Evolutionary conservation across 768 basidiomycete species (phyloP).

Genomic region (Lentinula boryana): DNA sequence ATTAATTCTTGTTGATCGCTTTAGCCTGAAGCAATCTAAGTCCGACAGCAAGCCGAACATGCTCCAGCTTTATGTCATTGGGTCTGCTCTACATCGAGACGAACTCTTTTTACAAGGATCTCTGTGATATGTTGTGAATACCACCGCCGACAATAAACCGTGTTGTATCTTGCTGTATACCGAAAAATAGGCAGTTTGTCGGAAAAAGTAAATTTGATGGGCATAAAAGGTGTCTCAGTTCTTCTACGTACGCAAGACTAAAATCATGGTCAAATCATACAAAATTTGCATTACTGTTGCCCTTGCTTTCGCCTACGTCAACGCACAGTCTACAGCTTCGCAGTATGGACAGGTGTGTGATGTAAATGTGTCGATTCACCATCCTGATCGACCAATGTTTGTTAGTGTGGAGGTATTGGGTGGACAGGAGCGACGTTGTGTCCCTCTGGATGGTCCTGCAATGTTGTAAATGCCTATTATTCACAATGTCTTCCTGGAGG

Average conservation of each 20-base stretch:
- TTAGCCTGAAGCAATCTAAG: too few species aligned
- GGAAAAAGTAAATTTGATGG: conserved; percentile 11
- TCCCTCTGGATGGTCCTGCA: conserved; percentile 40
- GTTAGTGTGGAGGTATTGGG: conserved; percentile 46
- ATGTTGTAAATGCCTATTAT: conserved; percentile 38
- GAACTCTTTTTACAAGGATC: background rate
- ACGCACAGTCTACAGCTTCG: conserved; percentile 20
- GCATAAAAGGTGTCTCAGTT: background rate
- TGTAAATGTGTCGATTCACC: background rate
- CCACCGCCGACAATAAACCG: background rate
- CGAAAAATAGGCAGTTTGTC: conserved; percentile 34
- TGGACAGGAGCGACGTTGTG: conserved; percentile 49
- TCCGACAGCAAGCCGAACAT: conserved; percentile 1
- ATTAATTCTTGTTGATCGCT: background rate
- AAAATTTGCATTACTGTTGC: background rate
- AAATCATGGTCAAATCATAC: conserved; percentile 6
- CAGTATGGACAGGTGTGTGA: conserved; percentile 30
- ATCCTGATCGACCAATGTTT: background rate
- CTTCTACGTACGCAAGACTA: background rate
- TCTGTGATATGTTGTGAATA: background rate
- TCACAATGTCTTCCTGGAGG: conserved; percentile 50
- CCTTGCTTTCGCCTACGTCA: conserved; percentile 7
- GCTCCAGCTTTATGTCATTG: background rate
- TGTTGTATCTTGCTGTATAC: conserved; percentile 2
- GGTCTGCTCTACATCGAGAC: background rate